Conservation (phyloP, 2,329 filamentous ascomycete species). For the Trichoderma asperellum region DNA sequence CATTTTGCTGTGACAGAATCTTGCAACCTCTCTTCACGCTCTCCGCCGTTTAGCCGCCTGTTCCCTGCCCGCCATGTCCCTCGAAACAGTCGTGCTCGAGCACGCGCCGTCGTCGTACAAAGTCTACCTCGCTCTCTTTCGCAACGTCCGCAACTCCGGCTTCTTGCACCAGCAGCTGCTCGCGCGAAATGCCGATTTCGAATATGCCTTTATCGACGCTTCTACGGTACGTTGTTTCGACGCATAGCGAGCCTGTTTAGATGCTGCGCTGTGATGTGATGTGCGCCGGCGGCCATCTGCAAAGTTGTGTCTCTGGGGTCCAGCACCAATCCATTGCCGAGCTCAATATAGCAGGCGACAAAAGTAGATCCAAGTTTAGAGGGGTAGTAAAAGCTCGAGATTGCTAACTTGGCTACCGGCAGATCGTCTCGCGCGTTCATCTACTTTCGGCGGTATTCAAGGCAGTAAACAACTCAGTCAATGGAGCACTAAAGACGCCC, state of each 20-base stretch:
- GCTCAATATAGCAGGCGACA: background rate
- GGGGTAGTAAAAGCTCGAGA: background rate
- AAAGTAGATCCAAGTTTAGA: background rate
- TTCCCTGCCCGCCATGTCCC: constrained; percentile 32
- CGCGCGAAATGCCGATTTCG: constrained; percentile 80
- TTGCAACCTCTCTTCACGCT: background rate
- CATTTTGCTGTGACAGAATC: background rate
- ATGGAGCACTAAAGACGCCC: constrained; percentile 69
- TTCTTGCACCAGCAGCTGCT: constrained; percentile 84
- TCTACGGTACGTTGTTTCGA: constrained; percentile 63
- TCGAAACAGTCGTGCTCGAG: constrained; percentile 73
- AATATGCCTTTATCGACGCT: constrained; percentile 93
- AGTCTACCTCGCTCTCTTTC: constrained; percentile 76
- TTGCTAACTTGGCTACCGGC: background rate
- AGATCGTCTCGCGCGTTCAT: constrained; percentile 74
- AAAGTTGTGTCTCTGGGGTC: too few relatives aligned
- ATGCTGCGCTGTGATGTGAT: too few relatives aligned
- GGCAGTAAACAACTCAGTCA: constrained; percentile 69
- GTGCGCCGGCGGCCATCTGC: background rate
- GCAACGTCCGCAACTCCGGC: constrained; percentile 72
- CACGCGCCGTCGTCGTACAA: constrained; percentile 71
- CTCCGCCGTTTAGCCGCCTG: background rate
- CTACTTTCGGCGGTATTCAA: constrained; percentile 76
- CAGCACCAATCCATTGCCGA: background rate
- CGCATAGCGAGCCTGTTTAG: background rate